These are phyloP conservation scores for Pseudocercospora macadamiae DNA, from an alignment of 2,329 filamentous ascomycete genomes.

Conservation along the genomic window DNA sequence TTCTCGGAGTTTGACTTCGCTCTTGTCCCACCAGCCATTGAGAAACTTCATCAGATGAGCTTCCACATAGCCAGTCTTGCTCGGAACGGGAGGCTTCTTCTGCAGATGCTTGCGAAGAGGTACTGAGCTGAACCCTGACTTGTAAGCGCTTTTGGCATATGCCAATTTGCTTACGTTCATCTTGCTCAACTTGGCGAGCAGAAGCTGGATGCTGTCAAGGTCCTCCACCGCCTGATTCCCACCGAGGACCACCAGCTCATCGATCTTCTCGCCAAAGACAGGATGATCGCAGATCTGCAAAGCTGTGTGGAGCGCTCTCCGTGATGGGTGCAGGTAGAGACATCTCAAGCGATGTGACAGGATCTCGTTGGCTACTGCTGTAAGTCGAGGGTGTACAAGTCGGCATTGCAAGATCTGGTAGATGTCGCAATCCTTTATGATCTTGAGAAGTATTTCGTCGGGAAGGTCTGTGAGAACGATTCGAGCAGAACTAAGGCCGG, in stretches of 20 bases:
- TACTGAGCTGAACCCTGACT: too few species aligned
- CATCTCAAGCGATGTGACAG: slow-evolving; percentile 10
- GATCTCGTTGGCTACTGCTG: slow-evolving; percentile 1
- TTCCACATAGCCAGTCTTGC: too few species aligned
- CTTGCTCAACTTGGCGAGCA: too few species aligned
- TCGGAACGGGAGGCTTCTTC: too few species aligned
- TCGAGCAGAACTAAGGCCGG: neutral
- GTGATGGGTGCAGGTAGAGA: slow-evolving; percentile 25
- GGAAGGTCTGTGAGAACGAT: slow-evolving; percentile 18
- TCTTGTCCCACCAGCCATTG: neutral
- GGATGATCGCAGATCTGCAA: slow-evolving; percentile 22
- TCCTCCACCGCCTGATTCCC: neutral
- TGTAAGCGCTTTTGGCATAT: too few species aligned
- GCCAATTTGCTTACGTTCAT: too few species aligned
- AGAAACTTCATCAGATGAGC: neutral
- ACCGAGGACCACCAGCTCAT: neutral
- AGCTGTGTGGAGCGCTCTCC: slow-evolving; percentile 5
- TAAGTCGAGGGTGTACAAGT: slow-evolving; percentile 1
- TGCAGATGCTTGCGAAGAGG: too few species aligned
- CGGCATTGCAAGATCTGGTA: slow-evolving; percentile 10
- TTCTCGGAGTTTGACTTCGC: neutral
- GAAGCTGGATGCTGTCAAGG: too few species aligned
- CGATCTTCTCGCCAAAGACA: neutral
- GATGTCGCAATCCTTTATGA: slow-evolving; percentile 4
- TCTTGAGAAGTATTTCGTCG: slow-evolving; percentile 18